Percentiles rank a stretch among this genome's conserved stretches.
These are phyloP conservation scores for Limtongia smithiae DNA, from an alignment of 805 yeast species.

Conservation along the genomic window DNA sequence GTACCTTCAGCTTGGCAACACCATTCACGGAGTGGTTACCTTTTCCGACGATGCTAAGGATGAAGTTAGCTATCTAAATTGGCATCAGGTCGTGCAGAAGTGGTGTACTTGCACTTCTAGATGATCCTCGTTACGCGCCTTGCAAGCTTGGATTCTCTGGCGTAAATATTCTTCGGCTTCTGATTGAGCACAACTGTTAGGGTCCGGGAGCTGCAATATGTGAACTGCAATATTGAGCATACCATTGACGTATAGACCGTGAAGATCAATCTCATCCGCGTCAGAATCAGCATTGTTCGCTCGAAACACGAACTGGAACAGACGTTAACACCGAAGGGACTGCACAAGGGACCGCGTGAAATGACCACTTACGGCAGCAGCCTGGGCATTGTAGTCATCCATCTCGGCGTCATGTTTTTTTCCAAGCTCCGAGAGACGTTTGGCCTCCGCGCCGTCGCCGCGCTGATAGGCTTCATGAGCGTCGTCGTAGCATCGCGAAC, in stretches of 20 bases:
- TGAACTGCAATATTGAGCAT: neutral
- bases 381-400: slow-evolving; percentile 67
- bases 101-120: slow-evolving; percentile 49
- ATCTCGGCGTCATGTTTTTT: slow-evolving; percentile 58
- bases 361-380: slow-evolving; percentile 51
- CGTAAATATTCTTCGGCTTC: slow-evolving; percentile 81
- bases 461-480: slow-evolving; percentile 73
- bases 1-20: slow-evolving; percentile 66
- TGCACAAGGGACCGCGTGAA: too few species aligned
- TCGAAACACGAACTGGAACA: slow-evolving; percentile 61
- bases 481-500: slow-evolving; percentile 53
- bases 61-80: neutral
- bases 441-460: slow-evolving; percentile 74
- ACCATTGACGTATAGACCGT: slow-evolving; percentile 75
- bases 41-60: slow-evolving; percentile 71
- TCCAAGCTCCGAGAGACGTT: slow-evolving; percentile 65
- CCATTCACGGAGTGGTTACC: slow-evolving; percentile 81
- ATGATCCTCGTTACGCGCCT: slow-evolving; percentile 53
- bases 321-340: neutral
- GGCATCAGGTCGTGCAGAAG: neutral
- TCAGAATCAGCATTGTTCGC: slow-evolving; percentile 87
- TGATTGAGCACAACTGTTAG: slow-evolving; percentile 3
- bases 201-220: neutral
- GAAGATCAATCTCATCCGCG: slow-evolving; percentile 84
- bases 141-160: slow-evolving; percentile 65